Base-by-base conservation (phyloP, 192 early-diverging fungal genomes). In the Haplosporangium gracile region DNA sequence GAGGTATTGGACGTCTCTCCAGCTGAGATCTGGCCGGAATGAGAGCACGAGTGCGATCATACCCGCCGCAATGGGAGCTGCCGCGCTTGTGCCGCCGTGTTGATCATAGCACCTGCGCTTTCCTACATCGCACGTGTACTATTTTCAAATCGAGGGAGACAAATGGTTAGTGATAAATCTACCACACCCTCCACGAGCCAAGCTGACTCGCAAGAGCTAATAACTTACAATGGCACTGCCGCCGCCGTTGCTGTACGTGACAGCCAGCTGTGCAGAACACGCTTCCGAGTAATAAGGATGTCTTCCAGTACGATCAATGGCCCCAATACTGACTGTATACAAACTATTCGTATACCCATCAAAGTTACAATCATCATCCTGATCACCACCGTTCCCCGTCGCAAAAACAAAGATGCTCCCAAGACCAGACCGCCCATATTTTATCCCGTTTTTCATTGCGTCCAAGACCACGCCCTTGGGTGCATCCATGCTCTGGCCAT, bases 321-420 rank as follows among this genome's bases (percentile, higher is more conserved):
- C 96, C 11, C 96, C 95, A 53, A 99, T 95, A 38, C 96, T 97
- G 47, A 99, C 94, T 1, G 98, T 98, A 85, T 97, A 99, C 40
- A 98, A 96, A 82, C 95, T 96, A 83, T 99, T 99, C 10, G 97
- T 97, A 87, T 98, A 98, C 16, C 97, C 97, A 86, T 99, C 98
- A 90, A 93, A 97, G 83, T 99, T 99, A 84, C 98, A 99, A 85
- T 99, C 96, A 78, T 99, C 98, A 42, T 90, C 90, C 20, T 77
- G 80, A 0, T 82, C 80, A 0, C 94, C 97, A 8, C 98, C 98
- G 79, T 99, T 99, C 34, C 98, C 98, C 0, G 96, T 95, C 29
- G 97, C 98, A 91, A 98, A 99, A 4, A 99, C 96, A 80, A 91
- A 99, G 18, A 99, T 90, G 11, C 95, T 95, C 1, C 98, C 98